Conservation (phyloP, 306 rosid species). For the Sindora glabra region DNA sequence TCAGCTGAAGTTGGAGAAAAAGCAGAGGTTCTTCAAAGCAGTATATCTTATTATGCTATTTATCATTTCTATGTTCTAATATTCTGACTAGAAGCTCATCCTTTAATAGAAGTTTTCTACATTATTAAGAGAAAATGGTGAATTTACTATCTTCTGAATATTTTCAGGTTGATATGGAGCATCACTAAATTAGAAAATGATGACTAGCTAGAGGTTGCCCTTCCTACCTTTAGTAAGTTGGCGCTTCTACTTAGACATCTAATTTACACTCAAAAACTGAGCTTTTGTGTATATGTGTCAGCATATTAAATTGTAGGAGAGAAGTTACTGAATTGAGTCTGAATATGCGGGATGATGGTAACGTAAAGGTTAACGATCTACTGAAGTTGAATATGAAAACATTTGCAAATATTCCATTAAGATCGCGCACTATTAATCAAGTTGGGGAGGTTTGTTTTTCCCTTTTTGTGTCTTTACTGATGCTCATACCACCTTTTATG, state of each 20-base stretch:
- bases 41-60: conserved; percentile 38
- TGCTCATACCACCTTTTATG: background rate
- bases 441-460: conserved; percentile 28
- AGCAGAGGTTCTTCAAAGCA: conserved; percentile 45
- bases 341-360: conserved; percentile 46
- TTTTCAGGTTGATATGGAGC: too few relatives aligned
- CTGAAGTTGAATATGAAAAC: conserved; percentile 38
- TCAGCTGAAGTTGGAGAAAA: conserved; percentile 69
- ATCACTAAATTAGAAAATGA: too few relatives aligned
- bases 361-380: conserved; percentile 39
- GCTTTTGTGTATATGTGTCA: too few relatives aligned
- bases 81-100: conserved; percentile 9
- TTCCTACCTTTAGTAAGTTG: too few relatives aligned
- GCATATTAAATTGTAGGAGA: too few relatives aligned
- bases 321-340: conserved; percentile 44
- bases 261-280: too few relatives aligned
- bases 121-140: too few relatives aligned
- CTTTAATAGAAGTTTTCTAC: too few relatives aligned
- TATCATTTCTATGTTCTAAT: conserved; percentile 55
- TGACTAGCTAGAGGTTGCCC: too few relatives aligned
- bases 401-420: conserved; percentile 34
- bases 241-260: too few relatives aligned
- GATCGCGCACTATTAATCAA: conserved; percentile 43
- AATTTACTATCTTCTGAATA: too few relatives aligned
- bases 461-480: background rate